Evolutionary conservation across 2,329 filamentous ascomycete species (phyloP).

Genomic region (Trichoderma semiorbis): DNA sequence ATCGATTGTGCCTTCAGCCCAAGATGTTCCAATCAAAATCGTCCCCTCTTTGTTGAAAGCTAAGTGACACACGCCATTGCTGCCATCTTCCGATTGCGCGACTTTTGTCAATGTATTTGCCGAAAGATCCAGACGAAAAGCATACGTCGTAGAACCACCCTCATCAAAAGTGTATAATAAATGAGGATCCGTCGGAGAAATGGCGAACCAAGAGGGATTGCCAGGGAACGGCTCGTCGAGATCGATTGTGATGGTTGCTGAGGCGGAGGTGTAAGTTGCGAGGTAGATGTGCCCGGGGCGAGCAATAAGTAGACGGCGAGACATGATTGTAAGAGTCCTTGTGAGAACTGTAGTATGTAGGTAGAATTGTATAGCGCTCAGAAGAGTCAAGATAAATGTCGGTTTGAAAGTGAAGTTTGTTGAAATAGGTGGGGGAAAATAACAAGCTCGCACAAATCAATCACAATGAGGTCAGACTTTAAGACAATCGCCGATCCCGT

Average conservation of each 20-base stretch:
- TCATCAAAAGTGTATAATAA: constrained; percentile 48
- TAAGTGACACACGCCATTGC: constrained; percentile 45
- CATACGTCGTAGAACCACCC: constrained; percentile 36
- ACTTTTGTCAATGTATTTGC: constrained; percentile 26
- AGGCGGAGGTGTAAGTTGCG: constrained; percentile 40
- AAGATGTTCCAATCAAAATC: constrained; percentile 44
- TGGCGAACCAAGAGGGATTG: constrained; percentile 46
- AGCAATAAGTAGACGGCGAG: constrained; percentile 37
- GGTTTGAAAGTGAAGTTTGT: neutral
- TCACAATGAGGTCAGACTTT: neutral
- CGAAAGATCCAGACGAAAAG: constrained; percentile 37
- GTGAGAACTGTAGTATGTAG: neutral
- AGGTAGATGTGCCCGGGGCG: constrained; percentile 39
- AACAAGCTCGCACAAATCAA: neutral
- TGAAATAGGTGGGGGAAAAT: neutral
- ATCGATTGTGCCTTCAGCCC: constrained; percentile 41
- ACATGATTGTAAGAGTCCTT: neutral
- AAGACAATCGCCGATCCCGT: neutral
- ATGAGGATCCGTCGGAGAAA: constrained; percentile 32
- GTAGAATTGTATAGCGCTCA: neutral
- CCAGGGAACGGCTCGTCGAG: constrained; percentile 34
- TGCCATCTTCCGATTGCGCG: constrained; percentile 33
- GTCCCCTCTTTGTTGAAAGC: constrained; percentile 44
- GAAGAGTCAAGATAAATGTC: neutral
- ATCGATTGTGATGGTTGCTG: constrained; percentile 34